Evolutionary conservation across 2,329 filamentous ascomycete genomes (phyloP).

Genomic region (Boeremia lycopersici): DNA sequence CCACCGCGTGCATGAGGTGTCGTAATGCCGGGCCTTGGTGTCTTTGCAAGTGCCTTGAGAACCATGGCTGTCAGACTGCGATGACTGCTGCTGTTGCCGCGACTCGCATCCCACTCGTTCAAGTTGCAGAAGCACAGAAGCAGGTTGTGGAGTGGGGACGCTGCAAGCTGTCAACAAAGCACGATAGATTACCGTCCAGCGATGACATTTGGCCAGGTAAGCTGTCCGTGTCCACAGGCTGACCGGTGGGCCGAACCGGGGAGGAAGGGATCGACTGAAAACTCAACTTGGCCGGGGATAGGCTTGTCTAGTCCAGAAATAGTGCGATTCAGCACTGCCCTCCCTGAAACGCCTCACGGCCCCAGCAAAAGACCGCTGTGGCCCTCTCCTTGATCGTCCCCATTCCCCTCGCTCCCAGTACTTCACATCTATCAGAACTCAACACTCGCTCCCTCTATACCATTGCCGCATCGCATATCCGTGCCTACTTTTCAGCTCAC

Average conservation of each 20-base stretch:
- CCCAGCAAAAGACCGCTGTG: constrained; percentile 33
- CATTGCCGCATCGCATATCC: neutral
- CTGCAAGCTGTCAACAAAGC: neutral
- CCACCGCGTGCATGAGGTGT: constrained; percentile 20
- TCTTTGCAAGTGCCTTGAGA: constrained; percentile 9
- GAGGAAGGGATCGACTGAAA: constrained; percentile 12
- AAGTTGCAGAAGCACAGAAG: neutral
- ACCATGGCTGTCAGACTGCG: neutral
- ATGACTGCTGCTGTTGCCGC: neutral
- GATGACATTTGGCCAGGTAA: neutral
- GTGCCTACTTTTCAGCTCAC: neutral
- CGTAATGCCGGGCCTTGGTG: constrained; percentile 23
- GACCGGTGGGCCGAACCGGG: constrained; percentile 3
- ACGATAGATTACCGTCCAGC: constrained; percentile 6
- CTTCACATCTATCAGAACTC: constrained; percentile 1
- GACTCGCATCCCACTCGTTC: neutral
- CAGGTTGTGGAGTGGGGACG: neutral
- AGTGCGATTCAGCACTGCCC: constrained; percentile 18
- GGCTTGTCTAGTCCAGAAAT: constrained; percentile 23
- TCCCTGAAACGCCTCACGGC: constrained; percentile 35
- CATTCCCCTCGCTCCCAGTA: constrained; percentile 14
- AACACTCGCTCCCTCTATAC: constrained; percentile 14
- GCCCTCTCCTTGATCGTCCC: constrained; percentile 12
- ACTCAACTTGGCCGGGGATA: constrained; percentile 12
- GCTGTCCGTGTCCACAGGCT: constrained; percentile 1